These are phyloP conservation scores for Komagataella pseudopastoris DNA, from an alignment of 805 yeast genomes.

Conservation along the genomic window DNA sequence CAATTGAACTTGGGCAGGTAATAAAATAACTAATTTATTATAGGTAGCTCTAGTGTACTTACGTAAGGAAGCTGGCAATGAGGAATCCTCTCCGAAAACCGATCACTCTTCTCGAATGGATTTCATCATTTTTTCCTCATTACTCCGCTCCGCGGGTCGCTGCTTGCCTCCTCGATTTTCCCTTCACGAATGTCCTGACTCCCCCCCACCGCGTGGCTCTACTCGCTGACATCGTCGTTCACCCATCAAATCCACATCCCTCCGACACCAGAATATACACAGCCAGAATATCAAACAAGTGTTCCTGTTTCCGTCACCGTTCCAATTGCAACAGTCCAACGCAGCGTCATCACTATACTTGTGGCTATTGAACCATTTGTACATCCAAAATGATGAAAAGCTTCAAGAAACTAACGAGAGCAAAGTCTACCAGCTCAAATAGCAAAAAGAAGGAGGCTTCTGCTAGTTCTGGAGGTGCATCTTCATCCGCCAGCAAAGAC, in stretches of 20 bases:
- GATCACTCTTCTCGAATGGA: not conserved
- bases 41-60: too few relatives aligned
- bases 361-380: not conserved
- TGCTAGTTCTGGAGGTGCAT: conserved; percentile 1
- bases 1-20: not conserved
- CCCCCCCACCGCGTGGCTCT: not conserved
- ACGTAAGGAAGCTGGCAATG: not conserved
- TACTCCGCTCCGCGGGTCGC: not conserved
- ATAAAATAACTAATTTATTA: too few relatives aligned
- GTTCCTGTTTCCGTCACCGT: not conserved
- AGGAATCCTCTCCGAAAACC: not conserved
- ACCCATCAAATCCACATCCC: not conserved
- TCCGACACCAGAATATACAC: not conserved
- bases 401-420: conserved; percentile 37
- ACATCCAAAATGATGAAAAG: conserved; percentile 53
- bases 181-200: not conserved
- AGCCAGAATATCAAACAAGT: not conserved
- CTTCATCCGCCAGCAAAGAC: conserved; percentile 7
- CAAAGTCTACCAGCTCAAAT: conserved; percentile 17
- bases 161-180: not conserved
- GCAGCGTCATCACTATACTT: not conserved
- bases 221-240: not conserved
- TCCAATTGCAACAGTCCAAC: not conserved
- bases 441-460: conserved; percentile 1
- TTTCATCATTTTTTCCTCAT: not conserved